Evolutionary conservation across 2,329 filamentous ascomycete genomes (phyloP).

Genomic region (Phaeoacremonium minimum): DNA sequence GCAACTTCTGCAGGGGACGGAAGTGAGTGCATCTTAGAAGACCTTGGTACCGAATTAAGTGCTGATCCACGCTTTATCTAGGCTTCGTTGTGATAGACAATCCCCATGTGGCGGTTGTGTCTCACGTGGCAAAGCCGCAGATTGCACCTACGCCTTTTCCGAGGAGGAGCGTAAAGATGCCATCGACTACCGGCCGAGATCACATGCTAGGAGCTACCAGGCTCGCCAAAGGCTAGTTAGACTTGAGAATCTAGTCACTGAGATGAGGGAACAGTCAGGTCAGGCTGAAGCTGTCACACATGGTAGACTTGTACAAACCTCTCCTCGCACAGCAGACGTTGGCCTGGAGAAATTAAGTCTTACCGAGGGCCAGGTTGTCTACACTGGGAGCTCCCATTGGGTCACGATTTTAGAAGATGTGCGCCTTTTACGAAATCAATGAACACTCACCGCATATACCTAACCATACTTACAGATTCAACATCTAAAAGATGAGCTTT

Average conservation of each 20-base stretch:
- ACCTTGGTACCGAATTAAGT: neutral
- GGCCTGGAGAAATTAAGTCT: constrained; percentile 3
- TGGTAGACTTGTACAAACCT: neutral
- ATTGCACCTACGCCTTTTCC: constrained; percentile 3
- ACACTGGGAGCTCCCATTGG: constrained; percentile 7
- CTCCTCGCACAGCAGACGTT: neutral
- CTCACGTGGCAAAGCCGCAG: constrained; percentile 1
- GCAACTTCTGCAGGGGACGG: constrained; percentile 5
- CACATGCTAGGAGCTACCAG: neutral
- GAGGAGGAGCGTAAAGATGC: constrained; percentile 5
- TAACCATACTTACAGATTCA: constrained; percentile 2
- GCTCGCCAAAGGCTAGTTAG: constrained; percentile 5
- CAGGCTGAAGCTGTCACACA: neutral
- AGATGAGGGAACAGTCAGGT: constrained; percentile 1
- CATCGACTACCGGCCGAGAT: constrained; percentile 7
- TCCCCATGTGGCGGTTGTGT: constrained; percentile 3
- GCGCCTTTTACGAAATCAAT: neutral
- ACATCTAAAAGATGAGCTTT: constrained; percentile 6
- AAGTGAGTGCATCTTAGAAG: constrained; percentile 4
- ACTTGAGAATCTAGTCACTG: constrained; percentile 4
- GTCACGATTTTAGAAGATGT: constrained; percentile 6
- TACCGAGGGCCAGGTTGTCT: constrained; percentile 3
- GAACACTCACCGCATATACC: too few relatives aligned
- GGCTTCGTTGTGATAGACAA: constrained; percentile 5
- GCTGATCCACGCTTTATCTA: neutral